Evolutionary conservation across 1,284 basidiomycete genomes (phyloP).

Genomic region (Microbotryum lychnidis-dioicae): DNA sequence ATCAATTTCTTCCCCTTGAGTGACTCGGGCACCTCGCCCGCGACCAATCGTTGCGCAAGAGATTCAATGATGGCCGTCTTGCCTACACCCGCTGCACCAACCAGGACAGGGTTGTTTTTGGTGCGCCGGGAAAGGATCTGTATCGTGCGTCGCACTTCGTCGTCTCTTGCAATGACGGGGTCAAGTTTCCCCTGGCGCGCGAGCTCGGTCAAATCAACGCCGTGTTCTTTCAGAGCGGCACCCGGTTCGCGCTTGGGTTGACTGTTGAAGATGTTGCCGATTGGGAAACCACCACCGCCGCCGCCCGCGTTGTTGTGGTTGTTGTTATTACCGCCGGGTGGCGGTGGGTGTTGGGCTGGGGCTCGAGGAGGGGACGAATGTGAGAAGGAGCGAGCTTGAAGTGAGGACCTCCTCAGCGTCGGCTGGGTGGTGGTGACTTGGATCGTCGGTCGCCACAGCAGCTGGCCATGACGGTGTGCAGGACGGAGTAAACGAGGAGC

Average conservation of each 20-base stretch:
- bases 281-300: slow-evolving; percentile 31
- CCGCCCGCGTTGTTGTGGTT: not conserved
- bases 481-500: too few species aligned
- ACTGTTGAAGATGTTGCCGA: slow-evolving; percentile 37
- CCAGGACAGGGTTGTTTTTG: slow-evolving; percentile 65
- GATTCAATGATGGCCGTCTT: slow-evolving; percentile 92
- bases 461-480: too few species aligned
- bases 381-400: too few species aligned
- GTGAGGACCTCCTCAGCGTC: too few species aligned
- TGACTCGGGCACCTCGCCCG: slow-evolving; percentile 86
- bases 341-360: not conserved
- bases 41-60: slow-evolving; percentile 75
- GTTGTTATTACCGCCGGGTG: not conserved
- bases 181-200: slow-evolving; percentile 81
- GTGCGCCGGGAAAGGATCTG: slow-evolving; percentile 50
- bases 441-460: too few species aligned
- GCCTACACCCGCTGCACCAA: slow-evolving; percentile 53
- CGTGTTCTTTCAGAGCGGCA: slow-evolving; percentile 46
- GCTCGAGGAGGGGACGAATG: not conserved
- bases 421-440: too few species aligned
- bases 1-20: slow-evolving; percentile 73
- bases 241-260: slow-evolving; percentile 31
- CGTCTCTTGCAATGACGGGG: slow-evolving; percentile 59
- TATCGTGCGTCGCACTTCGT: slow-evolving; percentile 80
- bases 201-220: slow-evolving; percentile 72